Evolutionary conservation across 768 basidiomycete genomes (phyloP).

Genomic region (Boletus barrowsii): DNA sequence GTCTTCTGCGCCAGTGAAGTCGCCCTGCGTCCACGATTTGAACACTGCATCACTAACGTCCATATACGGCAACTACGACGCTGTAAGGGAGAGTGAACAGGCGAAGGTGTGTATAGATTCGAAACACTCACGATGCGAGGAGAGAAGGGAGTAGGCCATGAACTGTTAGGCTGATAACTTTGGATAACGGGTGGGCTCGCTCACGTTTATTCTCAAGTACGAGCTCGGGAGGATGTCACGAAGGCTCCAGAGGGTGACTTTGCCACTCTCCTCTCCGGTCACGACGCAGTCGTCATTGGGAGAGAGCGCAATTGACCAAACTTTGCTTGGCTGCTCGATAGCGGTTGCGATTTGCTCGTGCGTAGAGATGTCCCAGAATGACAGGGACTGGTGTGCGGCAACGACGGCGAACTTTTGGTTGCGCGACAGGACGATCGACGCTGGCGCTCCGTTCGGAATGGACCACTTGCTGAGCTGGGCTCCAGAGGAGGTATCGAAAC

Average conservation of each 20-base stretch:
- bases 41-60: neutral
- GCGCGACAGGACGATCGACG: neutral
- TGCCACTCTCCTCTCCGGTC: neutral
- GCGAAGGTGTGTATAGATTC: too few relatives aligned
- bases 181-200: neutral
- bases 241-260: neutral
- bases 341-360: neutral
- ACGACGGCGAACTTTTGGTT: neutral
- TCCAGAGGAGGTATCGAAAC: neutral
- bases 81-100: neutral
- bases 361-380: neutral
- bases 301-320: neutral
- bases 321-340: neutral
- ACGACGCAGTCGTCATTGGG: neutral
- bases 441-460: neutral
- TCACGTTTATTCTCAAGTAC: neutral
- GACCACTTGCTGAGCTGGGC: neutral
- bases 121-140: neutral
- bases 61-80: neutral
- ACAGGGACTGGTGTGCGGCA: neutral
- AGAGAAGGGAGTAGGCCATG: too few relatives aligned
- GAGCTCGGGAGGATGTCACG: neutral
- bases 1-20: neutral
- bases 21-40: neutral
- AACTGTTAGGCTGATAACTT: too few relatives aligned